These are phyloP conservation scores for Wickerhamiella siamensis DNA, from an alignment of 805 yeast genomes.

Conservation along the genomic window DNA sequence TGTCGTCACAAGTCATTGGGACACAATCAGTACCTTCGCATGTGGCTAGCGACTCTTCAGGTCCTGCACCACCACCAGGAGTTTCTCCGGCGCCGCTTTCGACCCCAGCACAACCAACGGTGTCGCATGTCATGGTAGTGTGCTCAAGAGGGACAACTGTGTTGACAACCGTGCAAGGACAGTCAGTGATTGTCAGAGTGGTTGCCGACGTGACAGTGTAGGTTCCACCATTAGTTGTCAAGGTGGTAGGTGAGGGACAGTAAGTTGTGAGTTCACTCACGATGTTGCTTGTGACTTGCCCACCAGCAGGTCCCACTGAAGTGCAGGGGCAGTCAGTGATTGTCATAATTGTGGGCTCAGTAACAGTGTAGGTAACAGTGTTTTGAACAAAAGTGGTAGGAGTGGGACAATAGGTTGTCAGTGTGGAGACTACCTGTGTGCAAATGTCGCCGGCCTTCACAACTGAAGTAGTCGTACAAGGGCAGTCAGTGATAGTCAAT, in stretches of 20 bases:
- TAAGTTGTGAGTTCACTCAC: constrained; percentile 7
- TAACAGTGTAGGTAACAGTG: constrained; percentile 1
- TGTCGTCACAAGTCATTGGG: no score
- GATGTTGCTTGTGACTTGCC: background rate
- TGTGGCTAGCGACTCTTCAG: no score
- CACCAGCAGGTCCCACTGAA: background rate
- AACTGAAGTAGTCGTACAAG: constrained; percentile 10
- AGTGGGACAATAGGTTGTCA: background rate
- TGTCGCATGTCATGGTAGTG: no score
- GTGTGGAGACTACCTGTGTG: background rate
- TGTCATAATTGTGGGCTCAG: constrained; percentile 58
- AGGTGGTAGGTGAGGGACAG: constrained; percentile 10
- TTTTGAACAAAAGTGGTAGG: constrained; percentile 2
- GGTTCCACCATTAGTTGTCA: constrained; percentile 9
- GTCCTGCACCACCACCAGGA: no score
- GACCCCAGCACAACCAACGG: no score
- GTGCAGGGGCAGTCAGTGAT: constrained; percentile 55
- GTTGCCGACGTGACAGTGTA: constrained; percentile 12
- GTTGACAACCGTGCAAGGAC: constrained; percentile 6
- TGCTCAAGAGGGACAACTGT: no score
- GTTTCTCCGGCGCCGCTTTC: no score
- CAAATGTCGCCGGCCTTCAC: constrained; percentile 6
- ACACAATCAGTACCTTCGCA: no score
- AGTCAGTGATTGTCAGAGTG: constrained; percentile 11
- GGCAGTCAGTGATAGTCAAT: constrained; percentile 44